Base-by-base conservation (phyloP, 768 basidiomycete genomes). In the Tulasnella sp. region DNA sequence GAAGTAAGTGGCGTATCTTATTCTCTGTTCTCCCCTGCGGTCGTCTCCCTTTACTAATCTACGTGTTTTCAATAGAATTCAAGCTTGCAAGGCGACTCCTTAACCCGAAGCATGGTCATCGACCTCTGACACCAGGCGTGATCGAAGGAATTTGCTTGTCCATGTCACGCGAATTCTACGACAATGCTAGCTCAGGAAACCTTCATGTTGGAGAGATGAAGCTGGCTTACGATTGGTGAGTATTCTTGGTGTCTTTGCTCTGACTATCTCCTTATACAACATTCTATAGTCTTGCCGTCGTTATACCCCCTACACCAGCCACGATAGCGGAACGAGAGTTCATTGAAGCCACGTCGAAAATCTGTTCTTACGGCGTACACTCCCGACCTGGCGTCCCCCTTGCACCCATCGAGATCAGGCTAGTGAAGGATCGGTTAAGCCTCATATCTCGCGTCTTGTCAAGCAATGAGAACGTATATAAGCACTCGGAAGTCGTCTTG, bases 141-240 rank as follows among this genome's bases (percentile, higher is more conserved):
- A 71, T 88, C 3, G 93, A 97, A 70, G 80, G 84, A 30, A 80
- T 95, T 11, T 92, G 90, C 65, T 73, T 99, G 19, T 70, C 81
- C 1, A 83, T 83, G 44, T 91, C 89, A 2, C 80, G 82, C 49
- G 96, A 98, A 73, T 83, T 96, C 63, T 99, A 98, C 70, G 92
- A 97, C 68, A 97, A 97, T 66, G 88, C 96, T 2, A 83, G 78
- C 63, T 86, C 84, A 0, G 96, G 92, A 4, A 99, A 97, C 67
- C 85, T 92, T 68, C 88, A 90, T 65, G 77, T 80, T 38, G 94
- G 95, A 3, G 91, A 95, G 53, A 97, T 99, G 94, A 95, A 92
- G 70, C 75, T 91, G 51, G 96, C 96, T 1, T 94, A 94, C 70
- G 90, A 95, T 60, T 98, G 96, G 95, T 96, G 70, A 62, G 76